These are phyloP conservation scores for Aplosporella prunicola DNA, from an alignment of 2,329 filamentous ascomycete species.

Conservation along the genomic window DNA sequence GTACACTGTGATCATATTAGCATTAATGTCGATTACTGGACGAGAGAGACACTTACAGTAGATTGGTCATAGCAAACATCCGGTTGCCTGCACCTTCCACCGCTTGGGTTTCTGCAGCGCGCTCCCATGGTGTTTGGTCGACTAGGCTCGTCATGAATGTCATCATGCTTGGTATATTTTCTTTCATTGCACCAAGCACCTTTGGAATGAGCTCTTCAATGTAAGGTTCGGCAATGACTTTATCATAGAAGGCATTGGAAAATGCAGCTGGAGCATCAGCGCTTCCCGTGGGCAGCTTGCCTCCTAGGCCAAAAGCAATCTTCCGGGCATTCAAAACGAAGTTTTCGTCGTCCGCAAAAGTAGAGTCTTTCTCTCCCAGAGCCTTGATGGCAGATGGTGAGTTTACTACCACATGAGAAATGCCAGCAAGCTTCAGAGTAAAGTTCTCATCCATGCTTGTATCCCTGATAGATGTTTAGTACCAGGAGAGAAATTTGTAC, in stretches of 20 bases:
- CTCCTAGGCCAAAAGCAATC: slow-evolving; percentile 4
- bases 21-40: no score
- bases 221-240: slow-evolving; percentile 41
- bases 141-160: slow-evolving; percentile 51
- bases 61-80: slow-evolving; percentile 42
- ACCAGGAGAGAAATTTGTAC: slow-evolving; percentile 42
- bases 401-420: neutral
- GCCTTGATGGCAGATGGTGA: neutral
- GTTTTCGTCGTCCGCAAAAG: slow-evolving; percentile 16
- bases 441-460: neutral
- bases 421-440: slow-evolving; percentile 2
- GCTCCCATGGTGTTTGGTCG: slow-evolving; percentile 55
- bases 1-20: slow-evolving; percentile 18
- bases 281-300: slow-evolving; percentile 22
- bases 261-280: slow-evolving; percentile 26
- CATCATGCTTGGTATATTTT: slow-evolving; percentile 46
- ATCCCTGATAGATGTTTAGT: neutral
- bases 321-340: neutral
- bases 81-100: slow-evolving; percentile 32
- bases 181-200: slow-evolving; percentile 32
- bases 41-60: slow-evolving; percentile 25
- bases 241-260: slow-evolving; percentile 24
- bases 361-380: neutral
- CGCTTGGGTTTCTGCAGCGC: slow-evolving; percentile 36
- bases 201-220: slow-evolving; percentile 32